A percentile compares a stretch with the other conserved stretches of the same genome.
These are phyloP conservation scores for Golubevia pallescens DNA, from an alignment of 1,284 basidiomycete genomes.

Conservation along the genomic window DNA sequence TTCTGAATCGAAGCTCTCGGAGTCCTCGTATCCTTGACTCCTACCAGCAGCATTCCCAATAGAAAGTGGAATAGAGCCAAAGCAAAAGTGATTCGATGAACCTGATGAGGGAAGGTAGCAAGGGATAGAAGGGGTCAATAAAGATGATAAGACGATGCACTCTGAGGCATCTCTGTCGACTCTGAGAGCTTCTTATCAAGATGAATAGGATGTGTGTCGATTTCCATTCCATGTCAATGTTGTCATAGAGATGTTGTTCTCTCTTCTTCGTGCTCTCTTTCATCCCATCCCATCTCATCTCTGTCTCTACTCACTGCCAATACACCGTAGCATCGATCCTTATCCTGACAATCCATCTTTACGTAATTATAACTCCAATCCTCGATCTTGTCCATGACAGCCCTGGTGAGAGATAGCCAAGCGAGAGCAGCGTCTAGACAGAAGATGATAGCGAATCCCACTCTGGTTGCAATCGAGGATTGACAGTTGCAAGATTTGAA, in stretches of 20 bases:
- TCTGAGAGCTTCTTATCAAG: too few relatives aligned
- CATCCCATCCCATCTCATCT: not conserved
- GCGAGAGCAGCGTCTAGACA: slow-evolving; percentile 93
- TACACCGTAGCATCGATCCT: slow-evolving; percentile 88
- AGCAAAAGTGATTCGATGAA: slow-evolving; percentile 96
- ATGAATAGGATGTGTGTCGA: too few relatives aligned
- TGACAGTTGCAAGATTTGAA: slow-evolving; percentile 99
- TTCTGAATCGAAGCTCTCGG: slow-evolving; percentile 95
- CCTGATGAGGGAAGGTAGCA: slow-evolving; percentile 67
- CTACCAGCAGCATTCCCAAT: slow-evolving; percentile 79
- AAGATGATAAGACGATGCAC: not conserved
- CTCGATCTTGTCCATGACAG: slow-evolving; percentile 85
- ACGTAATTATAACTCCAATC: slow-evolving; percentile 95
- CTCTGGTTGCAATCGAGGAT: slow-evolving; percentile 94
- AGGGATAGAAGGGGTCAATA: not conserved
- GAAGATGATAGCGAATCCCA: slow-evolving; percentile 96
- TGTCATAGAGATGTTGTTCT: too few relatives aligned
- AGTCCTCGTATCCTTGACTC: slow-evolving; percentile 85
- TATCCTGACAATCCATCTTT: slow-evolving; percentile 93
- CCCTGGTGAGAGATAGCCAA: slow-evolving; percentile 91
- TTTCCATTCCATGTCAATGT: too few relatives aligned
- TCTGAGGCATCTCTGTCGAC: too few relatives aligned
- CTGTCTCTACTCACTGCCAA: slow-evolving; percentile 76
- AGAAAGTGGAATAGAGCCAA: slow-evolving; percentile 86
- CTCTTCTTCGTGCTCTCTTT: not conserved